phyloP scores from a whole-genome alignment of 257 asterid species.

The Solanum virginianum region DNA sequence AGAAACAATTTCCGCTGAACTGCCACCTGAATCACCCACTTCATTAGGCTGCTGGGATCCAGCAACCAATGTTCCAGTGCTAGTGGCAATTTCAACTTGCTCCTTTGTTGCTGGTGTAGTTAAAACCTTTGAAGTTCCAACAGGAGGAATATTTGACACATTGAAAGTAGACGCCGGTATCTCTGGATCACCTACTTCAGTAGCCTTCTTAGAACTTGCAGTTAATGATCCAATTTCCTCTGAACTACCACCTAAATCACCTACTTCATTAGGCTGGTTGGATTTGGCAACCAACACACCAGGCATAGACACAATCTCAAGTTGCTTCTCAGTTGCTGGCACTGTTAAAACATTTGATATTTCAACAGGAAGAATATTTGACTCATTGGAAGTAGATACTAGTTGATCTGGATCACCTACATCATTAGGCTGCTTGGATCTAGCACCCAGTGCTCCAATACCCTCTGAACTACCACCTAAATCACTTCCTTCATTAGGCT shows the following conservation, averaged over 20 bases:
- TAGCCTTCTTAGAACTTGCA: constrained; percentile 6
- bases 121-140: background rate
- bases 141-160: background rate
- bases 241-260: background rate
- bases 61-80: background rate
- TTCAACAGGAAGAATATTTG: background rate
- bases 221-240: background rate
- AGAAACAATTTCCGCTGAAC: background rate
- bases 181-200: background rate
- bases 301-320: background rate
- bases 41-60: constrained; percentile 13
- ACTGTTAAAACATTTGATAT: background rate
- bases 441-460: background rate
- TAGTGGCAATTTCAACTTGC: background rate
- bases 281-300: background rate
- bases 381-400: background rate
- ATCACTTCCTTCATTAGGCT: constrained; percentile 5
- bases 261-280: constrained; percentile 12
- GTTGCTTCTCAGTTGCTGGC: background rate
- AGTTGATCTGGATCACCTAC: background rate
- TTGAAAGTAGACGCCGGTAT: background rate
- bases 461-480: background rate
- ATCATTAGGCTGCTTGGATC: constrained; percentile 12
- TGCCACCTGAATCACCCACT: background rate
- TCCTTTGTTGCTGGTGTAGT: background rate